A percentile compares a stretch with the other conserved stretches of the same genome.
Evolutionary conservation across 192 early-diverging fungal genomes (phyloP).

Genomic region (Backusella australiensis): DNA sequence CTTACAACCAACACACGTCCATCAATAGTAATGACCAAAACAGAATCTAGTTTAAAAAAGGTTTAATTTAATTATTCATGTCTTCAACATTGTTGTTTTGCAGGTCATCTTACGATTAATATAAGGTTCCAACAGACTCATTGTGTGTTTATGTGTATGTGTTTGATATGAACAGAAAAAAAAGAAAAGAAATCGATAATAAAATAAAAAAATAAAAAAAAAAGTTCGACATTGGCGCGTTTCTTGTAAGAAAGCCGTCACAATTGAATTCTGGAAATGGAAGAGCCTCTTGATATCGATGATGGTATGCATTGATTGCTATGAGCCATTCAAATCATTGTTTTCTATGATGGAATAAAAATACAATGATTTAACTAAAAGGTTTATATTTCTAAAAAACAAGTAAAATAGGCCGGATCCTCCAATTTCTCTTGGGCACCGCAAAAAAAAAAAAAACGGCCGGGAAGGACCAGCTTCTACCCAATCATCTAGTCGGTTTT

Average conservation of each 20-base stretch:
- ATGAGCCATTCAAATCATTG: too few relatives aligned
- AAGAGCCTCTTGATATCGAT: background rate
- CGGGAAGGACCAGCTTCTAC: too few relatives aligned
- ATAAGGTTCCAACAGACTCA: slow-evolving; percentile 21
- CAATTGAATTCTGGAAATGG: background rate
- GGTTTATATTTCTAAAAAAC: too few relatives aligned
- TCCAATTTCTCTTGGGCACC: too few relatives aligned
- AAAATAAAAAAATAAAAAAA: background rate
- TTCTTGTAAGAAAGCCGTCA: background rate
- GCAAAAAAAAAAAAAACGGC: too few relatives aligned
- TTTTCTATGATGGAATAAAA: too few relatives aligned
- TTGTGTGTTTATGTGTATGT: background rate
- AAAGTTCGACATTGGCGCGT: background rate
- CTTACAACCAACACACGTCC: slow-evolving; percentile 43
- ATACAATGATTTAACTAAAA: too few relatives aligned
- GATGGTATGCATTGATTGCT: too few relatives aligned
- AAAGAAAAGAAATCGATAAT: background rate
- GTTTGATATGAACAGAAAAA: background rate
- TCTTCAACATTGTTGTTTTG: background rate
- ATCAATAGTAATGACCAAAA: slow-evolving; percentile 38
- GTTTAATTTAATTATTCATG: background rate
- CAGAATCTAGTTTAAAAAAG: slow-evolving; percentile 16
- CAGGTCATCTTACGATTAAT: slow-evolving; percentile 10
- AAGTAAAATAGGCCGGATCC: too few relatives aligned
- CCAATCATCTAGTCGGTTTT: too few relatives aligned